These are phyloP conservation scores for Eleusine coracana DNA, from an alignment of 176 grass and related monocot genomes.

Conservation along the genomic window DNA sequence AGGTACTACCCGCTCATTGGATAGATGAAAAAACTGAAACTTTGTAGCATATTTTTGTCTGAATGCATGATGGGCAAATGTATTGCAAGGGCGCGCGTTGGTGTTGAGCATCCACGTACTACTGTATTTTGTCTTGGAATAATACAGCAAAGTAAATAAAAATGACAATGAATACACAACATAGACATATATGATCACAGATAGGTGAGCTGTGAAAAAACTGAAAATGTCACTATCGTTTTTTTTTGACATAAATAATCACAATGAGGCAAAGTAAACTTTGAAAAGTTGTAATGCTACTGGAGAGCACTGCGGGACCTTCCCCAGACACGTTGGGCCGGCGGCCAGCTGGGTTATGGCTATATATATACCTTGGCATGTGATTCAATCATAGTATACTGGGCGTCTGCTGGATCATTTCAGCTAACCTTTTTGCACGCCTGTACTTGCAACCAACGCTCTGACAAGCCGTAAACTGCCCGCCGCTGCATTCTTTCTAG, in stretches of 20 bases:
- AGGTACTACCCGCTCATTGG: background rate
- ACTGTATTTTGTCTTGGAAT: too few relatives aligned
- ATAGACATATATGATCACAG: too few relatives aligned
- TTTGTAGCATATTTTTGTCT: background rate
- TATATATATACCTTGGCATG: background rate
- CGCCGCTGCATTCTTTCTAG: too few relatives aligned
- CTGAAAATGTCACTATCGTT: too few relatives aligned
- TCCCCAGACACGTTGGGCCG: background rate
- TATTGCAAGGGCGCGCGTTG: background rate
- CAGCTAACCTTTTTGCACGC: constrained; percentile 54
- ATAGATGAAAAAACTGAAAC: background rate
- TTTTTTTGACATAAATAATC: too few relatives aligned
- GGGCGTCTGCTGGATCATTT: background rate
- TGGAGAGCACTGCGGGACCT: background rate
- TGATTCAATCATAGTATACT: constrained; percentile 9
- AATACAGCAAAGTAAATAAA: background rate
- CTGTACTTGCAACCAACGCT: constrained; percentile 31
- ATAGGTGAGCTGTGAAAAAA: too few relatives aligned
- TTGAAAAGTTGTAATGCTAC: background rate
- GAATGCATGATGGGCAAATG: background rate
- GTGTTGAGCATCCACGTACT: background rate
- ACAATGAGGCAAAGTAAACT: too few relatives aligned
- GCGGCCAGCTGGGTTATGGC: background rate
- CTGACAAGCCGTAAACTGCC: background rate
- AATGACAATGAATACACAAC: too few relatives aligned